Conservation (phyloP, 345 rosid genomes). For the Nasturtium officinale region DNA sequence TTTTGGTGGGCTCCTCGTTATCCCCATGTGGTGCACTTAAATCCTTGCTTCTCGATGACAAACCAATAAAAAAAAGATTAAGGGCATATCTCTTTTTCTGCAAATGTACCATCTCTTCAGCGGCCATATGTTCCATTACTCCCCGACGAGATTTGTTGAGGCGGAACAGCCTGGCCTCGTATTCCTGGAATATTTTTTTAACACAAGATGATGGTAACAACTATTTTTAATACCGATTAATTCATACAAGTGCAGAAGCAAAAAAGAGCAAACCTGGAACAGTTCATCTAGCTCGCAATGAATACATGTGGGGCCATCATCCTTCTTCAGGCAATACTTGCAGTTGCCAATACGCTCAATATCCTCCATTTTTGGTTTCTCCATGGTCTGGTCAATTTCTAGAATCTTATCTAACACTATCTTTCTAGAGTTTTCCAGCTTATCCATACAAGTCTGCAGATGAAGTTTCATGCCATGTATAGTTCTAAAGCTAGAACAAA, state of each 20-base stretch:
- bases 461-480: slow-evolving; percentile 76
- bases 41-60: slow-evolving; percentile 57
- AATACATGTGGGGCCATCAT: slow-evolving; percentile 79
- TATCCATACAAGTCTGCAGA: slow-evolving; percentile 79
- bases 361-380: slow-evolving; percentile 75
- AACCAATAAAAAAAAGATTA: slow-evolving; percentile 77
- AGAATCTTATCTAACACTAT: slow-evolving; percentile 60
- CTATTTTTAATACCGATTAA: slow-evolving; percentile 1
- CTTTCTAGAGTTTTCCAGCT: slow-evolving; percentile 67
- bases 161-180: slow-evolving; percentile 89
- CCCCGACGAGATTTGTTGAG: slow-evolving; percentile 72
- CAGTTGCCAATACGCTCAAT: slow-evolving; percentile 74
- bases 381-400: slow-evolving; percentile 81
- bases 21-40: slow-evolving; percentile 43
- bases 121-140: slow-evolving; percentile 69
- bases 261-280: slow-evolving; percentile 62
- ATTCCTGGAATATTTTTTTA: slow-evolving; percentile 53
- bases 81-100: slow-evolving; percentile 77
- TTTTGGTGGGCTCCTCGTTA: slow-evolving; percentile 54
- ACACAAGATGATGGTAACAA: slow-evolving; percentile 20
- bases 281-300: slow-evolving; percentile 85
- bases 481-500: slow-evolving; percentile 66
- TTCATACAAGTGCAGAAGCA: slow-evolving; percentile 26
- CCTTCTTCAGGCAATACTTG: slow-evolving; percentile 61
- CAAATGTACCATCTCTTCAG: slow-evolving; percentile 78